These are phyloP conservation scores for Aureobasidium sp. DNA, from an alignment of 2,329 filamentous ascomycete genomes.

Conservation along the genomic window DNA sequence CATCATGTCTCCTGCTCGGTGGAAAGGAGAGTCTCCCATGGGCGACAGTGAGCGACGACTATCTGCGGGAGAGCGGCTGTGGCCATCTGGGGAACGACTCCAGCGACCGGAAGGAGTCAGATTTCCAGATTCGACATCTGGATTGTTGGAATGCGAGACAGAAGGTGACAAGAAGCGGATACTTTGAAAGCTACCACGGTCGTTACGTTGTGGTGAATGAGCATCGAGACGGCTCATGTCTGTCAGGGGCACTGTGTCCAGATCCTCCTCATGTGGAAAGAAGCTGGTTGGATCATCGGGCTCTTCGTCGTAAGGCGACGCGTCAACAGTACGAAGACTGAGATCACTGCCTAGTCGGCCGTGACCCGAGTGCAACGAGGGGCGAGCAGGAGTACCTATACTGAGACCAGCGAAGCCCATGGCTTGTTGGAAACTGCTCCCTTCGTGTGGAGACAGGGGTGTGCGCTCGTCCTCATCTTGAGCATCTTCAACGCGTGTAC, in stretches of 20 bases:
- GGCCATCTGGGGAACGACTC: conserved; percentile 41
- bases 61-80: conserved; percentile 28
- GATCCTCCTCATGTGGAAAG: conserved; percentile 44
- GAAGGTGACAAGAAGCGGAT: conserved; percentile 45
- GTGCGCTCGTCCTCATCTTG: conserved; percentile 31
- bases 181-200: conserved; percentile 42
- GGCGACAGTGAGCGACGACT: conserved; percentile 41
- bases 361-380: conserved; percentile 17
- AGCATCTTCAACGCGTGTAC: conserved; percentile 18
- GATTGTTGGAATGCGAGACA: conserved; percentile 51
- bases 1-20: conserved; percentile 45
- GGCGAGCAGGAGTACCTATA: conserved; percentile 33
- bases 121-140: conserved; percentile 52
- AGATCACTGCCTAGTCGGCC: conserved; percentile 24
- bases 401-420: conserved; percentile 42
- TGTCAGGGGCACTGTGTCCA: conserved; percentile 55
- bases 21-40: conserved; percentile 39
- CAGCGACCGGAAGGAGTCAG: conserved; percentile 48
- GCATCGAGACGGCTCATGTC: conserved; percentile 37
- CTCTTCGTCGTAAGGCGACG: conserved; percentile 36
- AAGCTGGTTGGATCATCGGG: conserved; percentile 50
- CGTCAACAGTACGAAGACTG: conserved; percentile 24
- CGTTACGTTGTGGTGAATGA: conserved; percentile 36
- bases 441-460: conserved; percentile 37
- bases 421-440: conserved; percentile 42